Evolutionary conservation across 2,329 filamentous ascomycete species (phyloP), one percentile per base, ranked within the genome.

Genomic region (Pyrenochaeta sp.): DNA sequence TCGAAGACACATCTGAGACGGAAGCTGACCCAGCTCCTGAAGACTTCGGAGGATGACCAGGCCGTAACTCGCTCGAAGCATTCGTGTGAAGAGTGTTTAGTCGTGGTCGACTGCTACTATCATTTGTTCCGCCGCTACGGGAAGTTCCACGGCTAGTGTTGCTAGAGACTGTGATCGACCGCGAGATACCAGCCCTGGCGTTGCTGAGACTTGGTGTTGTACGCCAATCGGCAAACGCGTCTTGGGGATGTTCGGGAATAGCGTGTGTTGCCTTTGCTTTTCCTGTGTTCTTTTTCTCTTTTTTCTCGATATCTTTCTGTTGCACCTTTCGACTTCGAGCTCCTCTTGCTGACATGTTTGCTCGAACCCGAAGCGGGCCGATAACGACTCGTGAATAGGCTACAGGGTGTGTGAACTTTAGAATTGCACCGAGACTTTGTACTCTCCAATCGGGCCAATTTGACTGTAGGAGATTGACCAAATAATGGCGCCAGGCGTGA

Each of bases 291-390:
- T 70, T 72, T 50, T 71, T 71, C 43, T 72, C 71, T 35, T 65
- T 65, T 53, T 72, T 74, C 37, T 71, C 58, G 10, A 72, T 69
- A 26, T 72, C 61, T 43, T 73, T 73, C 21, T 62, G 56, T 41
- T 70, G 63, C n/a, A 65, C 67, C 53, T 74, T 74, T 4, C 71
- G 66, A 41, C 68, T 68, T 15, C 68, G 59, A 10, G 71, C 71
- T 24, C 71, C 71, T 58, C 71, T 56, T 41, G 68, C 71, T 20
- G 71, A 72, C 71, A 74, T 74, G 17, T 34, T 53, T 15, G 35
- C 24, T 35, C 29, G 34, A 39, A n/a, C n/a, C n/a, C n/a, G n/a
- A n/a, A n/a, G n/a, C n/a, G n/a, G n/a, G n/a, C n/a, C n/a, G n/a
- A n/a, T n/a, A n/a, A n/a, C n/a, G n/a, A n/a, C n/a, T n/a, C n/a